phyloP scores from a whole-genome alignment of 805 yeast genomes.

The Lachancea thermotolerans region DNA sequence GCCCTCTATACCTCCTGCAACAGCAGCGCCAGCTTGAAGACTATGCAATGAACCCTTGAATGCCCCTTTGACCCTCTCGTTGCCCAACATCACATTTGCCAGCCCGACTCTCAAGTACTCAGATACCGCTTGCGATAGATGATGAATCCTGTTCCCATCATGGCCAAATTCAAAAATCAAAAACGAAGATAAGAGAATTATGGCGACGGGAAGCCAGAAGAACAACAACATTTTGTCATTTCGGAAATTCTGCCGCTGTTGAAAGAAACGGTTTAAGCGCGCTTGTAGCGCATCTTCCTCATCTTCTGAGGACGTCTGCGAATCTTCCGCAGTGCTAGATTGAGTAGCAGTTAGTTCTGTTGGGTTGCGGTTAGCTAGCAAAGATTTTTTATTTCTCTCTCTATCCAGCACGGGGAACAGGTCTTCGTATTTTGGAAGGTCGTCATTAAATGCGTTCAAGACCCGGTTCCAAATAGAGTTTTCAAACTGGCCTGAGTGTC shows the following conservation, averaged over 20 bases:
- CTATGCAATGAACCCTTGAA: slow-evolving; percentile 28
- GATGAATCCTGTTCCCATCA: slow-evolving; percentile 28
- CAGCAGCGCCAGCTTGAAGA: slow-evolving; percentile 2
- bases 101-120: slow-evolving; percentile 38
- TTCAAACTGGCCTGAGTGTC: slow-evolving; percentile 8
- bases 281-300: slow-evolving; percentile 32
- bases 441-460: slow-evolving; percentile 36
- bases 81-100: slow-evolving; percentile 47
- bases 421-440: slow-evolving; percentile 68
- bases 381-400: slow-evolving; percentile 1
- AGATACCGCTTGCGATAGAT: slow-evolving; percentile 29
- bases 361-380: neutral
- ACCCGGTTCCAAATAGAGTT: slow-evolving; percentile 35
- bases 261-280: slow-evolving; percentile 34
- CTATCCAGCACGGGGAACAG: slow-evolving; percentile 52
- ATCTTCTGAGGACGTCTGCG: slow-evolving; percentile 28
- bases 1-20: neutral
- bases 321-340: slow-evolving; percentile 12
- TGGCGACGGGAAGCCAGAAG: slow-evolving; percentile 82
- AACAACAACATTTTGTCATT: slow-evolving; percentile 81
- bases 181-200: slow-evolving; percentile 46
- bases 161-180: slow-evolving; percentile 34
- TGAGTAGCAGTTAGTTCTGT: neutral
- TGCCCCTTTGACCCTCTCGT: slow-evolving; percentile 42
- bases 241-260: slow-evolving; percentile 40